Evolutionary conservation across 257 asterid genomes (phyloP).

Genomic region (Solanum chmielewskii): DNA sequence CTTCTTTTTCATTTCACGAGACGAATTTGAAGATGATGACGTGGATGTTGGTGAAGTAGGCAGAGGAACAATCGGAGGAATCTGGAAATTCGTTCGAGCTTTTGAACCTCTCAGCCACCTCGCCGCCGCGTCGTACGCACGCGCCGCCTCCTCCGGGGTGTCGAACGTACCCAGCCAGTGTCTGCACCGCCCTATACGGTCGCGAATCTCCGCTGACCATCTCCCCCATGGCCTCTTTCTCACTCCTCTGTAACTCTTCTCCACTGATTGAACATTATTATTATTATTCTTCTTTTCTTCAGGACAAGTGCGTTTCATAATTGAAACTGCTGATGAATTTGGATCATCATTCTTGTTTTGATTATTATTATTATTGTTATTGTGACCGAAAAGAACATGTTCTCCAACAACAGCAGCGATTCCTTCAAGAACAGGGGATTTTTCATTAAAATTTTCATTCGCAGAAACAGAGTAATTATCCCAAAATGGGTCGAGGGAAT

Average conservation of each 20-base stretch:
- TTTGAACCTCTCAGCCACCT: slow-evolving; percentile 65
- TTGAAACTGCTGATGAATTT: background rate
- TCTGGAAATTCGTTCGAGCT: slow-evolving; percentile 61
- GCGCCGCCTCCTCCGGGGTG: slow-evolving; percentile 89
- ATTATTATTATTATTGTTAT: background rate
- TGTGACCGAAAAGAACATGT: slow-evolving; percentile 42
- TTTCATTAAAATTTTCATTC: background rate
- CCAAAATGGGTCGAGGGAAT: background rate
- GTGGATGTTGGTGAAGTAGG: slow-evolving; percentile 4
- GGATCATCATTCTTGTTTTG: background rate
- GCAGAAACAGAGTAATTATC: background rate
- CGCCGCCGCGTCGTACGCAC: slow-evolving; percentile 90
- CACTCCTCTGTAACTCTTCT: slow-evolving; percentile 55
- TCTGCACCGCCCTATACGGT: slow-evolving; percentile 77
- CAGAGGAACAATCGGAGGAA: slow-evolving; percentile 36
- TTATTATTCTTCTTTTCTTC: background rate
- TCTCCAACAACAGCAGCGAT: slow-evolving; percentile 82
- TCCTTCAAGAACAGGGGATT: slow-evolving; percentile 51
- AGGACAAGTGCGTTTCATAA: background rate
- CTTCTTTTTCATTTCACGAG: background rate
- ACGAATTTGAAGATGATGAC: slow-evolving; percentile 7
- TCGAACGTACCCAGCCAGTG: slow-evolving; percentile 91
- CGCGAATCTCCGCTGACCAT: slow-evolving; percentile 89
- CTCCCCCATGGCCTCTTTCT: slow-evolving; percentile 90
- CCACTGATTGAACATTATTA: background rate